These are phyloP conservation scores for Triticum timopheevii DNA, from an alignment of 176 grass and related monocot genomes.

Conservation along the genomic window DNA sequence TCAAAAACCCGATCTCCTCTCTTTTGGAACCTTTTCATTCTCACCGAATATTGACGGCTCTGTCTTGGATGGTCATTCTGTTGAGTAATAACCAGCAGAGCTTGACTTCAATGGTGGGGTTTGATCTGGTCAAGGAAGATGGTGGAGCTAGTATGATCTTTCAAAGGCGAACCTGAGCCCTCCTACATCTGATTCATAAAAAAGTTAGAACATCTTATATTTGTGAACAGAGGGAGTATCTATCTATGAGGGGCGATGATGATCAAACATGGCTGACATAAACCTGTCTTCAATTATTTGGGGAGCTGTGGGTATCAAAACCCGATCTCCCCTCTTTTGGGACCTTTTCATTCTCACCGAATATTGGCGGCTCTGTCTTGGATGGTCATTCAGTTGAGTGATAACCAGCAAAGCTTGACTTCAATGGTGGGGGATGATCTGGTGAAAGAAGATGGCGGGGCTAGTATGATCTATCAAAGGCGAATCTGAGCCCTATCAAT, in stretches of 20 bases:
- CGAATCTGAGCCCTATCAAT: conserved; percentile 20
- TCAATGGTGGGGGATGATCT: not conserved
- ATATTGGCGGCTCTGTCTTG: conserved; percentile 7
- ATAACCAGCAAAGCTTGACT: conserved; percentile 18
- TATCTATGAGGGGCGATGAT: not conserved
- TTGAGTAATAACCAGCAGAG: conserved; percentile 11
- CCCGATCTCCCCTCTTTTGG: not conserved
- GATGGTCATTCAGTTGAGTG: not conserved
- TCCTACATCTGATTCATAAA: too few relatives aligned
- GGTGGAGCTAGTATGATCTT: not conserved
- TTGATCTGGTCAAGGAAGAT: not conserved
- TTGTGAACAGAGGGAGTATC: not conserved
- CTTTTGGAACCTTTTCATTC: not conserved
- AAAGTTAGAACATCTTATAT: too few relatives aligned
- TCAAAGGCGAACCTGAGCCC: conserved; percentile 35
- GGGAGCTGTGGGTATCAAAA: not conserved
- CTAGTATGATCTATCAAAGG: conserved; percentile 28
- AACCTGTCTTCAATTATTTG: not conserved
- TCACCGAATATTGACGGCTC: not conserved
- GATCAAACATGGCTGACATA: not conserved
- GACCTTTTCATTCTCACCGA: not conserved
- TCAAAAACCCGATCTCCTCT: not conserved
- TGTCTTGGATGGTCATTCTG: conserved; percentile 26
- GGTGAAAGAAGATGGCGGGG: not conserved
- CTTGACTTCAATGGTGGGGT: not conserved